Evolutionary conservation across 768 basidiomycete species (phyloP).

Genomic region (Xerocomellus intermedius): DNA sequence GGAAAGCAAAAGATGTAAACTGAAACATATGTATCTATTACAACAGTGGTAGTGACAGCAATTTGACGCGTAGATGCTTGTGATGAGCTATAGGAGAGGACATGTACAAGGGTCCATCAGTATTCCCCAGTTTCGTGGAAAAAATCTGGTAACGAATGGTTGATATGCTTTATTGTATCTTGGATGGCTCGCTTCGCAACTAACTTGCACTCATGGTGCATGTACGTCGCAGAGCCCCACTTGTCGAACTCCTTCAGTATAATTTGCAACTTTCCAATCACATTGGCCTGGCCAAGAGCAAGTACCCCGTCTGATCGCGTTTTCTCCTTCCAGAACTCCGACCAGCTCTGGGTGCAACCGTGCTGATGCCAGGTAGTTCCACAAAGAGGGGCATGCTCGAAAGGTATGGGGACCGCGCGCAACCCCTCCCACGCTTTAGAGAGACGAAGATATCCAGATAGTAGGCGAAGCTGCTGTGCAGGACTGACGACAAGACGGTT

Average conservation of each 20-base stretch:
- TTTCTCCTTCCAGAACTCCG: conserved; percentile 80
- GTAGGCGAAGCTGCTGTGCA: conserved; percentile 60
- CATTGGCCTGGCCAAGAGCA: conserved; percentile 59
- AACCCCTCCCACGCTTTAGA: conserved; percentile 64
- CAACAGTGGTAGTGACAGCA: neutral
- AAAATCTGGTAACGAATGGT: conserved; percentile 61
- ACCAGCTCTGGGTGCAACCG: conserved; percentile 69
- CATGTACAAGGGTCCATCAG: conserved; percentile 4
- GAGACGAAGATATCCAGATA: conserved; percentile 70
- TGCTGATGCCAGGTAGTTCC: conserved; percentile 72
- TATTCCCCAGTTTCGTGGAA: conserved; percentile 44
- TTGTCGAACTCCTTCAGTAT: conserved; percentile 68
- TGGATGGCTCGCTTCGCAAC: conserved; percentile 55
- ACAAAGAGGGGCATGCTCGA: conserved; percentile 64
- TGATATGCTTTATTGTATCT: conserved; percentile 54
- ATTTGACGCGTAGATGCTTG: neutral
- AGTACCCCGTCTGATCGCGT: conserved; percentile 61
- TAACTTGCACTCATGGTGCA: conserved; percentile 73
- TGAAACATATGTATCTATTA: neutral
- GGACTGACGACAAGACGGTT: conserved; percentile 53
- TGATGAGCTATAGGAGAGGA: neutral
- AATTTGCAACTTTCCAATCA: conserved; percentile 60
- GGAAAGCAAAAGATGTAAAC: conserved; percentile 24
- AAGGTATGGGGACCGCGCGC: conserved; percentile 53
- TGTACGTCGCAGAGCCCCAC: conserved; percentile 72